Base-by-base conservation (phyloP, 2,329 filamentous ascomycete species). In the Davidsoniella eucalypti region DNA sequence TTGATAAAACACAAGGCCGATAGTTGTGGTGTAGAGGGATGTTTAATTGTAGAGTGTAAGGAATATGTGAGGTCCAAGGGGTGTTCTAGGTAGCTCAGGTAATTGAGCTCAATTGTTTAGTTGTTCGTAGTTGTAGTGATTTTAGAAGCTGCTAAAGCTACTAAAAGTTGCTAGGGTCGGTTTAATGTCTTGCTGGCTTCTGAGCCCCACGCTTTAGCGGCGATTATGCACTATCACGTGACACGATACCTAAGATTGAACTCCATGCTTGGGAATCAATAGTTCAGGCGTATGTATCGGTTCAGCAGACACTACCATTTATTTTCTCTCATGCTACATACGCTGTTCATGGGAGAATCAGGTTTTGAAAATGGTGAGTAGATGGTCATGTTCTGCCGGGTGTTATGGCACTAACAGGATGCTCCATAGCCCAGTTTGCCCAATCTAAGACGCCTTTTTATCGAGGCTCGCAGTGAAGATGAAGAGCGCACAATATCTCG, bases 401-500 rank as follows among this genome's bases (percentile, higher is more conserved):
- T 25, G 12, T 9, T 33, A 9, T 33, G 12, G 29, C 12, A 12
- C 29, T 33, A 44, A 38, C 42, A 53, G 56, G n/a, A 57, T 42
- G 44, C 5, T n/a, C n/a, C 44, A 10, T 52, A 84, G 69, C 84
- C 83, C 38, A 88, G 80, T 62, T 78, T 96, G 48, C 92, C 92
- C 36, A 96, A 98, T 62, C 75, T 98, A n/a, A 81, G 92, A 47
- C 84, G 92, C 12, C 80, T 98, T 54, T 96, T 98, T 61, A 90
- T 95, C 49, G 90, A 96, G 67, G 84, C 90, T 29, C 77, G 92
- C 52, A 88, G 86, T 2, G 90, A 96, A 61, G 82, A 84, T 50
- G 92, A 98, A 64, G 92, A 96, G 65, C 84, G 92, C 63, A 84
- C 87, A 54, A 92, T 96, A 57, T 96, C 92, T 12, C 75, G 92